A percentile compares a stretch with the other conserved stretches of the same genome.
Evolutionary conservation across 129 eudicot genomes (phyloP).

Genomic region (Flaveria trinervia): DNA sequence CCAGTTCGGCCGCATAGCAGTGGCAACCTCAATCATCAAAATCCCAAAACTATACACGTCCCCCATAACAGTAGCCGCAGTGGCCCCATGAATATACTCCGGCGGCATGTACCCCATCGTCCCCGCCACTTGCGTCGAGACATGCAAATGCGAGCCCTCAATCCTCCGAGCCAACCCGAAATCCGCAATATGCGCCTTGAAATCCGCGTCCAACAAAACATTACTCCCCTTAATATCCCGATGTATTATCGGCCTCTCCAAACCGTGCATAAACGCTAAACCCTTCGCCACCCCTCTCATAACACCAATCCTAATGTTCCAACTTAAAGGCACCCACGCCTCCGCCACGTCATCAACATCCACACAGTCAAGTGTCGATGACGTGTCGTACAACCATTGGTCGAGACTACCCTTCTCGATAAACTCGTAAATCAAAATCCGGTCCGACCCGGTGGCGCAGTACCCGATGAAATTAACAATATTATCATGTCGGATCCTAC

Average conservation of each 20-base stretch:
- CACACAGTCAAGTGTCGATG: constrained; percentile 1
- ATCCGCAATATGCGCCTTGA: constrained; percentile 90
- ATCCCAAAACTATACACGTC: constrained; percentile 91
- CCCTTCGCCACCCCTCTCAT: constrained; percentile 70
- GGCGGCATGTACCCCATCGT: constrained; percentile 99
- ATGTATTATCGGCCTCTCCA: constrained; percentile 65
- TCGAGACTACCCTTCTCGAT: constrained; percentile 78
- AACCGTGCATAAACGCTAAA: constrained; percentile 63
- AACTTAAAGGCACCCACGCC: constrained; percentile 46
- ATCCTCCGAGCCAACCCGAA: constrained; percentile 77
- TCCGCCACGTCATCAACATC: background rate
- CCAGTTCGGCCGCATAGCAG: constrained; percentile 67
- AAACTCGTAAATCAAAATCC: constrained; percentile 76
- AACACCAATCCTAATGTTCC: constrained; percentile 58
- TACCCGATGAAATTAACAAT: constrained; percentile 72
- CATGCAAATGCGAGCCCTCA: constrained; percentile 59
- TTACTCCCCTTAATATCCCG: constrained; percentile 91
- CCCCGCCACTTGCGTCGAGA: constrained; percentile 94
- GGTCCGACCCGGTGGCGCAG: constrained; percentile 57
- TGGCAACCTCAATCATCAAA: constrained; percentile 61
- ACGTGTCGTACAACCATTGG: constrained; percentile 78
- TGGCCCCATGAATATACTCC: constrained; percentile 61
- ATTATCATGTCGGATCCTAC: constrained; percentile 66
- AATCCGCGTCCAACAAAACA: constrained; percentile 56
- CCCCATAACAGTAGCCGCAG: constrained; percentile 57